Conservation (phyloP, 2,329 filamentous ascomycete species). For the Penicillium vulpinum region DNA sequence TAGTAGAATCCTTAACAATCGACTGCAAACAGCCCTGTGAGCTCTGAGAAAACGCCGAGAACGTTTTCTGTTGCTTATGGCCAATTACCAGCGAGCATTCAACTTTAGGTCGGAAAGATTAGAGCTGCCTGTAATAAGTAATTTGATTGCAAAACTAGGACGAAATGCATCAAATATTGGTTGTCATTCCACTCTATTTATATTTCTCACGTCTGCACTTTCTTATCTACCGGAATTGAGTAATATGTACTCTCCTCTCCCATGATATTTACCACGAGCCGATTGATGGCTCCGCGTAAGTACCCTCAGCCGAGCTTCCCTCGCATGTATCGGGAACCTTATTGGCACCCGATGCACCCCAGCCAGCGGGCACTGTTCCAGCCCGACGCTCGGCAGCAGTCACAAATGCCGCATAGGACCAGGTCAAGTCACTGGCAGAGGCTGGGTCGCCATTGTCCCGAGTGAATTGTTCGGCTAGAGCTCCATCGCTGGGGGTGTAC, state of each 20-base stretch:
- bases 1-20: no score
- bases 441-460: neutral
- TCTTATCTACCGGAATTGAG: neutral
- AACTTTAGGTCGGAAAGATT: no score
- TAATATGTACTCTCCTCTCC: neutral
- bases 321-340: neutral
- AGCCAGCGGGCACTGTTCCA: neutral
- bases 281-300: neutral
- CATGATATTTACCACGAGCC: neutral
- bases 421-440: neutral
- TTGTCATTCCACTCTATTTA: neutral
- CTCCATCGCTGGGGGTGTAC: neutral
- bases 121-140: no score
- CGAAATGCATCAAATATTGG: no score
- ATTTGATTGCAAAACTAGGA: no score
- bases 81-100: no score
- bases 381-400: neutral
- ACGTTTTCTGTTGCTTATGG: no score
- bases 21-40: no score
- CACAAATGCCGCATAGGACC: neutral
- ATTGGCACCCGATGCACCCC: neutral
- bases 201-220: neutral
- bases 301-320: neutral
- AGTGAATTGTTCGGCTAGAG: neutral
- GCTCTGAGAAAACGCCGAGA: no score